phyloP scores from a whole-genome alignment of 139 green algal species.

The Mychonastes homosphaera region DNA sequence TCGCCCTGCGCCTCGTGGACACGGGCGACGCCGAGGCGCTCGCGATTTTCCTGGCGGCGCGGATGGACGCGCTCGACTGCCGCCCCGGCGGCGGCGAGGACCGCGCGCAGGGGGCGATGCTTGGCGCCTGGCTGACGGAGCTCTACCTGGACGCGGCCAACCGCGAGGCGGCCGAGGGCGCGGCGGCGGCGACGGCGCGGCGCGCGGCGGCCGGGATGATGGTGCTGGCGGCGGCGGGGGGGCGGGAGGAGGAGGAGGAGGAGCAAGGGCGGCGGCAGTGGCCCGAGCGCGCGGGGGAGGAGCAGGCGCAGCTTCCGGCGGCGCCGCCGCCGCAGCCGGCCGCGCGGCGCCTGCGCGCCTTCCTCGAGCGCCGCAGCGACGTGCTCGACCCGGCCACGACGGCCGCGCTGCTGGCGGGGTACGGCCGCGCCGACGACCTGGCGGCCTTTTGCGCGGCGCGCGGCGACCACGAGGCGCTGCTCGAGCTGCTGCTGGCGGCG shows the following conservation, averaged over 20 bases:
- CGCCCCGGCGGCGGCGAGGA: conserved; percentile 14
- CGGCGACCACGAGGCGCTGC: conserved; percentile 69
- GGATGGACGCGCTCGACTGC: conserved; percentile 14
- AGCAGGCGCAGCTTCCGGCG: not conserved
- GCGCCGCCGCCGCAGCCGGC: not conserved
- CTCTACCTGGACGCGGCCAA: conserved; percentile 82
- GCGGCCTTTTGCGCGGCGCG: conserved; percentile 61
- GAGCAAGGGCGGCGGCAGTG: not conserved
- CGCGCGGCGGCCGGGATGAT: not conserved
- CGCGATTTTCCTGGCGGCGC: conserved; percentile 30
- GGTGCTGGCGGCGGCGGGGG: not conserved
- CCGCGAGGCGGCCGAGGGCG: conserved; percentile 16
- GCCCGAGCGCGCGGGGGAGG: not conserved
- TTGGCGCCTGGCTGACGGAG: conserved; percentile 86
- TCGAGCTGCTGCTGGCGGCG: conserved; percentile 67
- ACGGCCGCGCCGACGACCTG: conserved; percentile 81
- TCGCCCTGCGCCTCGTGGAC: conserved; percentile 69
- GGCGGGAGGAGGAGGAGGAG: conserved; percentile 13
- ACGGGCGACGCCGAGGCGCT: conserved; percentile 20
- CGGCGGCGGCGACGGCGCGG: not conserved
- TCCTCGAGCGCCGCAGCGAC: not conserved
- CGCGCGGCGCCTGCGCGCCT: not conserved
- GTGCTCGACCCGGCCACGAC: conserved; percentile 69
- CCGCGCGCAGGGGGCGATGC: conserved; percentile 70
- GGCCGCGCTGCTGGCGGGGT: conserved; percentile 61